phyloP scores from a whole-genome alignment of 345 rosid genomes.

The Conringia planisiliqua region DNA sequence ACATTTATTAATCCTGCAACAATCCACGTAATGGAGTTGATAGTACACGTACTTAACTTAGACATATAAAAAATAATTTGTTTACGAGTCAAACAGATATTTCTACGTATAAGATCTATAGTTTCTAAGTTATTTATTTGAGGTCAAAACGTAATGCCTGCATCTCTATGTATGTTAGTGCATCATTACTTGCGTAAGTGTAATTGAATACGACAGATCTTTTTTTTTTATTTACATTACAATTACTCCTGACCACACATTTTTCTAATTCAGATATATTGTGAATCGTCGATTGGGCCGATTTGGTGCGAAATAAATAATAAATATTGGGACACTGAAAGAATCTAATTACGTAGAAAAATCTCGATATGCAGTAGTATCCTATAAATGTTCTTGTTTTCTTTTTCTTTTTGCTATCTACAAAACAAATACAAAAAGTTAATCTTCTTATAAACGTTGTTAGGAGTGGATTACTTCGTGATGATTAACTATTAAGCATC shows the following conservation, averaged over 20 bases:
- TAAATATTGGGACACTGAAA: background rate
- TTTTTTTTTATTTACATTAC: background rate
- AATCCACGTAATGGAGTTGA: slow-evolving; percentile 20
- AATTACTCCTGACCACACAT: background rate
- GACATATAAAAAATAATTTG: background rate
- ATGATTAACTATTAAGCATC: background rate
- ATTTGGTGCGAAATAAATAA: background rate
- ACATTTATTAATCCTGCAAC: slow-evolving; percentile 15
- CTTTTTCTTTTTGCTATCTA: background rate
- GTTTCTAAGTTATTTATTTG: slow-evolving; percentile 8
- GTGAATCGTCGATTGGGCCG: slow-evolving; percentile 1
- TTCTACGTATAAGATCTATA: background rate
- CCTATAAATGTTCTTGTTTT: background rate
- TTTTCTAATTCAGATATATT: slow-evolving; percentile 4
- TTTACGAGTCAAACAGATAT: slow-evolving; percentile 24
- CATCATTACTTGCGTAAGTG: slow-evolving; percentile 16
- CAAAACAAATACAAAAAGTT: background rate
- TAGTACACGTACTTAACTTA: slow-evolving; percentile 27
- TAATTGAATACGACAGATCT: background rate
- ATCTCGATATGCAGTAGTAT: background rate
- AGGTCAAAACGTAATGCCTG: slow-evolving; percentile 11
- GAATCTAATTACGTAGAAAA: slow-evolving; percentile 9
- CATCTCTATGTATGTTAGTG: slow-evolving; percentile 9
- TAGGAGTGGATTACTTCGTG: background rate
- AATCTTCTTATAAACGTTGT: background rate